phyloP scores from a whole-genome alignment of 1,284 basidiomycete species.

The Tylopilus orsonianus region DNA sequence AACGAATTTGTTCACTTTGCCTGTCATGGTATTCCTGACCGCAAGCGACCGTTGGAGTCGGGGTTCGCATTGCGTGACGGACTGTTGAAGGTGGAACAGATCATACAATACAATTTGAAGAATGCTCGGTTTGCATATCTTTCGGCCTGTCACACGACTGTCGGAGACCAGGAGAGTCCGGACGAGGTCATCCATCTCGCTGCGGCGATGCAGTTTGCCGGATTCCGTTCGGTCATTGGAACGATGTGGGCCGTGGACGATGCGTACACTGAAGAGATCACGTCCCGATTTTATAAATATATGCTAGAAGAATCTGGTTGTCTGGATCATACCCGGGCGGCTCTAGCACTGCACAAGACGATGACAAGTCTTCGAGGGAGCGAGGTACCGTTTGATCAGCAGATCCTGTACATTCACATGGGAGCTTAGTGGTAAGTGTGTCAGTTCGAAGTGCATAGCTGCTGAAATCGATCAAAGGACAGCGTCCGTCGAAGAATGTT shows the following conservation, averaged over 20 bases:
- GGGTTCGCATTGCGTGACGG: constrained; percentile 24
- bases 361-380: background rate
- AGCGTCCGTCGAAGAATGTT: too few relatives aligned
- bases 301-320: constrained; percentile 1
- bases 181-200: constrained; percentile 24
- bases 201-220: constrained; percentile 7
- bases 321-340: constrained; percentile 4
- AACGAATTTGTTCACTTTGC: constrained; percentile 22
- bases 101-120: constrained; percentile 22
- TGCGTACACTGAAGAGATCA: background rate
- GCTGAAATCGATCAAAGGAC: too few relatives aligned
- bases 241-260: constrained; percentile 9
- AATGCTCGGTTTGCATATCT: constrained; percentile 35
- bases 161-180: background rate
- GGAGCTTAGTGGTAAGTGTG: background rate
- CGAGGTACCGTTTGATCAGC: background rate
- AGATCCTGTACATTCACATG: constrained; percentile 1
- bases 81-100: constrained; percentile 20
- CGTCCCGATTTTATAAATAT: constrained; percentile 4
- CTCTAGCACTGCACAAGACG: constrained; percentile 3
- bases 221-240: constrained; percentile 9
- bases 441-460: too few relatives aligned
- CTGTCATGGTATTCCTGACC: constrained; percentile 15
- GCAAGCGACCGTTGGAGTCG: constrained; percentile 19
- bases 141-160: constrained; percentile 33